A percentile compares a stretch with the other conserved stretches of the same genome.
phyloP scores from a whole-genome alignment of 2,329 filamentous ascomycete genomes.

The Colletotrichum musae region DNA sequence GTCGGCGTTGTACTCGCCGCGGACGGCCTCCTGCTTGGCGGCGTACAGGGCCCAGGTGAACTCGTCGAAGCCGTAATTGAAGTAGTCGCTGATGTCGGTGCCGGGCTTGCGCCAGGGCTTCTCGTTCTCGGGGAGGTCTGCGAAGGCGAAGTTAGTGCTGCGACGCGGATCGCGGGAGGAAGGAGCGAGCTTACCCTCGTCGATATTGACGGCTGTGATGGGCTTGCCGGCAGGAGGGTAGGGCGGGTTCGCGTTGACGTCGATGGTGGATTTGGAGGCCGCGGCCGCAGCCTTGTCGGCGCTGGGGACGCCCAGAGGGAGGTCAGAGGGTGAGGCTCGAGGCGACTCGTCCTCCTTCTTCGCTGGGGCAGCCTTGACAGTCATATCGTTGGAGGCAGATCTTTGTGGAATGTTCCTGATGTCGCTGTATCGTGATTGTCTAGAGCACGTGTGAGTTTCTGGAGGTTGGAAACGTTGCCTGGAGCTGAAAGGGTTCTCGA shows the following conservation, averaged over 20 bases:
- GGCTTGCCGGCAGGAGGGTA: conserved; percentile 87
- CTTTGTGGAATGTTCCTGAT: conserved; percentile 76
- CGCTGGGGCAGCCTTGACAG: conserved; percentile 59
- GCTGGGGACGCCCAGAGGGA: conserved; percentile 54
- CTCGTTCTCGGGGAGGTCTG: conserved; percentile 81
- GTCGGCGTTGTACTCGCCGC: conserved; percentile 81
- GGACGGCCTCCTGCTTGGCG: conserved; percentile 85
- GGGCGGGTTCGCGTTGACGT: conserved; percentile 85
- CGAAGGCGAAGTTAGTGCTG: conserved; percentile 6
- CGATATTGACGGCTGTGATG: conserved; percentile 81
- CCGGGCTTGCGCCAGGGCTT: conserved; percentile 97
- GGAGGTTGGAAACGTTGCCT: too few species aligned
- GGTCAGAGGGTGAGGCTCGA: conserved; percentile 48
- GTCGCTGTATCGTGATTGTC: conserved; percentile 74
- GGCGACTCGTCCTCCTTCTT: conserved; percentile 62
- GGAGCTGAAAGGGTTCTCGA: conserved; percentile 30
- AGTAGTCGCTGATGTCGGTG: conserved; percentile 95
- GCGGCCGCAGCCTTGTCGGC: conserved; percentile 73
- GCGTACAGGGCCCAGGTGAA: conserved; percentile 98
- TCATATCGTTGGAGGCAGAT: conserved; percentile 66
- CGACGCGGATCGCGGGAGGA: neutral
- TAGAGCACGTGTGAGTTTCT: conserved; percentile 46
- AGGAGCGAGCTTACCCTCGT: conserved; percentile 65
- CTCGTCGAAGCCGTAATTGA: conserved; percentile 99
- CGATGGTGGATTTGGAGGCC: conserved; percentile 84